phyloP scores from a whole-genome alignment of 208 protist species.

The Phytomonas sp. region DNA sequence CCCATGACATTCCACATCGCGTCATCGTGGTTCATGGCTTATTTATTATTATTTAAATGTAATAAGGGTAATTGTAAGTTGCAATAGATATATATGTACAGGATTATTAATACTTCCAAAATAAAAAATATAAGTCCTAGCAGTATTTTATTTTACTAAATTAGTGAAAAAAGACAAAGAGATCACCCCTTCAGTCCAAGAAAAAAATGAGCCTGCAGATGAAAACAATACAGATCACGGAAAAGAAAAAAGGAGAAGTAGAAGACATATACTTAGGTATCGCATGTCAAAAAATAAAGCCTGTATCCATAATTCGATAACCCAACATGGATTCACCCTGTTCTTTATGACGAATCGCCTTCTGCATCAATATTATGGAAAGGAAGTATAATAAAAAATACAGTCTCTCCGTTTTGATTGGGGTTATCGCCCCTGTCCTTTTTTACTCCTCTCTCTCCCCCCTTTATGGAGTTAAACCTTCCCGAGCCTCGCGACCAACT shows the following conservation, averaged over 20 bases:
- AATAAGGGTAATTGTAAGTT: conserved; percentile 2
- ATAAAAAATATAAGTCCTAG: background rate
- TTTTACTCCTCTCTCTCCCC: background rate
- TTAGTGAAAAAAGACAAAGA: background rate
- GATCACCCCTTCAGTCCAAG: background rate
- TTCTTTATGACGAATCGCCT: background rate
- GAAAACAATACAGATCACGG: conserved; percentile 13
- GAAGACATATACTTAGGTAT: conserved; percentile 7
- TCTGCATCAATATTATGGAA: background rate
- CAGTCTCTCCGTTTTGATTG: background rate
- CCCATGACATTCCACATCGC: conserved; percentile 91
- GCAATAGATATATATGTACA: background rate
- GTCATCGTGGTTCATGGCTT: conserved; percentile 89
- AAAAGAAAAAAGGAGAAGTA: background rate
- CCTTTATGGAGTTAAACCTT: background rate
- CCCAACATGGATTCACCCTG: background rate
- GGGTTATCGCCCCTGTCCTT: background rate
- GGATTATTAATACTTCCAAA: background rate
- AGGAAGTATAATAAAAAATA: background rate
- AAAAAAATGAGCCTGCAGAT: conserved; percentile 22
- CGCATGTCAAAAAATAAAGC: background rate
- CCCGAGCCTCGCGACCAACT: conserved; percentile 32
- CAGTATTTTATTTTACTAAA: background rate
- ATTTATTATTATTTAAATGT: conserved; percentile 3
- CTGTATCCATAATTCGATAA: background rate